These are phyloP conservation scores for Amaranthus hypochondriacus DNA, from an alignment of 148 eudicot species.

Conservation along the genomic window DNA sequence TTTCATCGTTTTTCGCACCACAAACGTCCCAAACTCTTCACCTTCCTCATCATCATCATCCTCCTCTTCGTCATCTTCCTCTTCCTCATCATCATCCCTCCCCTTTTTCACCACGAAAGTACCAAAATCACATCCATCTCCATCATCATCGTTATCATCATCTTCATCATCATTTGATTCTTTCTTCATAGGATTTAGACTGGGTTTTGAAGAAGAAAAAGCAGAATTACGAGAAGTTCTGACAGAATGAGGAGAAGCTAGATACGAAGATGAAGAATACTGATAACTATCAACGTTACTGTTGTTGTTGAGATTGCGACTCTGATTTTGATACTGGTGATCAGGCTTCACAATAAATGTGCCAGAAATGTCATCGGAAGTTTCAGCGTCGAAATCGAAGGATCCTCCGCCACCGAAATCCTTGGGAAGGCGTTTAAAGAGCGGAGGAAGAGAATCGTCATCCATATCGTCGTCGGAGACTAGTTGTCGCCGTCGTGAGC, in stretches of 20 bases:
- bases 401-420: slow-evolving; percentile 67
- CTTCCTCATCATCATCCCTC: slow-evolving; percentile 16
- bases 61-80: slow-evolving; percentile 31
- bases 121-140: slow-evolving; percentile 31
- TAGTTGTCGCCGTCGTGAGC: slow-evolving; percentile 32
- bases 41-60: slow-evolving; percentile 27
- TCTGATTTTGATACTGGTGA: slow-evolving; percentile 2
- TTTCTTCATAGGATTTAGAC: not conserved
- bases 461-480: slow-evolving; percentile 44
- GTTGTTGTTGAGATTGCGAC: not conserved
- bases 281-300: not conserved
- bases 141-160: slow-evolving; percentile 14
- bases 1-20: slow-evolving; percentile 16
- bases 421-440: slow-evolving; percentile 84
- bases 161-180: slow-evolving; percentile 5
- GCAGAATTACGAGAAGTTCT: slow-evolving; percentile 32
- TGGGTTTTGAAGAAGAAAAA: slow-evolving; percentile 11
- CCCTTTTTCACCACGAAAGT: slow-evolving; percentile 33
- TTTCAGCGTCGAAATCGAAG: slow-evolving; percentile 44
- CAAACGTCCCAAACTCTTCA: not conserved
- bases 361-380: slow-evolving; percentile 42
- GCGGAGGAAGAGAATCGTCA: slow-evolving; percentile 73
- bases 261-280: not conserved
- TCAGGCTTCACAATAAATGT: slow-evolving; percentile 57
- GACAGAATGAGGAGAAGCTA: slow-evolving; percentile 7